Evolutionary conservation across 768 basidiomycete species (phyloP).

Genomic region (Epithele typhae): DNA sequence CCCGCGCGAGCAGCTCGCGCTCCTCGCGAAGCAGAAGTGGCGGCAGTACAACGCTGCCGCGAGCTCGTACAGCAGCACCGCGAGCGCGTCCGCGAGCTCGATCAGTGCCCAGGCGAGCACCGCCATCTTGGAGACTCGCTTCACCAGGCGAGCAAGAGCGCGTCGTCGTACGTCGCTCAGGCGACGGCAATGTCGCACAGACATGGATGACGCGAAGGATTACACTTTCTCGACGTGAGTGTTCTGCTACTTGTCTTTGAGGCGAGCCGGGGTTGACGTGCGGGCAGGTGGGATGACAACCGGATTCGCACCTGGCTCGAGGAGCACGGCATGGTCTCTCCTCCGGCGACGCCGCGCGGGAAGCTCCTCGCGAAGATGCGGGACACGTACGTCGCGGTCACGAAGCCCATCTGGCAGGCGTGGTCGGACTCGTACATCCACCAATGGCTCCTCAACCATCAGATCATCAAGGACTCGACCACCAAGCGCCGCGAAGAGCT

Average conservation of each 20-base stretch:
- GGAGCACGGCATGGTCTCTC: constrained; percentile 66
- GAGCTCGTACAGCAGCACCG: constrained; percentile 38
- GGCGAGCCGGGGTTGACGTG: too few relatives aligned
- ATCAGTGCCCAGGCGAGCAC: constrained; percentile 18
- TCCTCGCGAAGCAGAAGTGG: constrained; percentile 73
- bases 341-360: constrained; percentile 52
- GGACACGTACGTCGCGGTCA: constrained; percentile 56
- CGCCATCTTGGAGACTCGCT: constrained; percentile 37
- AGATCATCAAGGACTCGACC: constrained; percentile 60
- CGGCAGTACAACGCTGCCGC: constrained; percentile 57
- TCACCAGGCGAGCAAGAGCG: constrained; percentile 31
- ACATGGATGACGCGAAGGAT: constrained; percentile 73
- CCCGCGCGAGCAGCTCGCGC: constrained; percentile 72
- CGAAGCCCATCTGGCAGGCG: constrained; percentile 69
- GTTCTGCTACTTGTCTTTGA: too few relatives aligned
- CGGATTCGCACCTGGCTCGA: constrained; percentile 69
- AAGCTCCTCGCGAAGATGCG: constrained; percentile 70
- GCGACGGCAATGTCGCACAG: constrained; percentile 47
- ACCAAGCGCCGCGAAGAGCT: constrained; percentile 60
- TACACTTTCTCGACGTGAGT: constrained; percentile 76
- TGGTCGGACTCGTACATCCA: constrained; percentile 87
- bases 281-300: constrained; percentile 64
- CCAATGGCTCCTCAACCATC: constrained; percentile 80
- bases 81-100: constrained; percentile 37
- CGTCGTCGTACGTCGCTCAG: constrained; percentile 38